Evolutionary conservation across 2,329 filamentous ascomycete species (phyloP).

Genomic region (Aspergillus pseudoviridinutans): DNA sequence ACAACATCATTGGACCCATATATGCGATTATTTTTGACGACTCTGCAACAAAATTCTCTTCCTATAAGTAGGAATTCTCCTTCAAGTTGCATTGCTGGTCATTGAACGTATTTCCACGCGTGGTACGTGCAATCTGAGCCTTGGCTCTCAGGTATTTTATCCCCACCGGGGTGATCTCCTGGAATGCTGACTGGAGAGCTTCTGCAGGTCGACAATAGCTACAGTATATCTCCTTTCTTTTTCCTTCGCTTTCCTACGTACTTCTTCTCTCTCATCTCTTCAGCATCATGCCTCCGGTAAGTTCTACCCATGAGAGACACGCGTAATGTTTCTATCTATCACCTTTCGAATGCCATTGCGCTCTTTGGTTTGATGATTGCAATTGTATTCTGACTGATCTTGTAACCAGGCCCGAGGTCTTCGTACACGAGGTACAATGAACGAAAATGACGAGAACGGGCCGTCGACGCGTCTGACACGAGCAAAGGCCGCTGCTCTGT

Average conservation of each 20-base stretch:
- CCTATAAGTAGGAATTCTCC: constrained; percentile 12
- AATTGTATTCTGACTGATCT: constrained; percentile 35
- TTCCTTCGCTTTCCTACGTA: constrained; percentile 16
- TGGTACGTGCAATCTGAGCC: constrained; percentile 31
- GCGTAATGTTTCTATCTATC: neutral
- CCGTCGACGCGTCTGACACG: constrained; percentile 80
- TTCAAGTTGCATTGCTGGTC: constrained; percentile 18
- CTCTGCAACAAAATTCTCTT: constrained; percentile 14
- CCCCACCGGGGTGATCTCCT: constrained; percentile 27
- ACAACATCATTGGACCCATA: constrained; percentile 29
- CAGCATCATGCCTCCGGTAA: constrained; percentile 56
- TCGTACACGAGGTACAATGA: constrained; percentile 71
- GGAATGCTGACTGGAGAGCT: constrained; percentile 35
- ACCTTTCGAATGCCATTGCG: constrained; percentile 3
- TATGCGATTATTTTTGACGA: constrained; percentile 17
- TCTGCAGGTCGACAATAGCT: constrained; percentile 25
- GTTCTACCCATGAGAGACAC: constrained; percentile 15
- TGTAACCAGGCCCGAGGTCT: constrained; percentile 61
- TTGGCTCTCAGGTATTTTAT: constrained; percentile 30
- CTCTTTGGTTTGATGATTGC: constrained; percentile 7
- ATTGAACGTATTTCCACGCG: constrained; percentile 31
- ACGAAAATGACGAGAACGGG: constrained; percentile 93
- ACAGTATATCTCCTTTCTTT: constrained; percentile 21
- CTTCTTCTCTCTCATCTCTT: constrained; percentile 21
- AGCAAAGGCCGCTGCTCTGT: constrained; percentile 77